Evolutionary conservation across 495 filamentous ascomycete genomes (phyloP), one percentile per base, ranked within the genome.

Genomic region (Umbilicaria muhlenbergii): DNA sequence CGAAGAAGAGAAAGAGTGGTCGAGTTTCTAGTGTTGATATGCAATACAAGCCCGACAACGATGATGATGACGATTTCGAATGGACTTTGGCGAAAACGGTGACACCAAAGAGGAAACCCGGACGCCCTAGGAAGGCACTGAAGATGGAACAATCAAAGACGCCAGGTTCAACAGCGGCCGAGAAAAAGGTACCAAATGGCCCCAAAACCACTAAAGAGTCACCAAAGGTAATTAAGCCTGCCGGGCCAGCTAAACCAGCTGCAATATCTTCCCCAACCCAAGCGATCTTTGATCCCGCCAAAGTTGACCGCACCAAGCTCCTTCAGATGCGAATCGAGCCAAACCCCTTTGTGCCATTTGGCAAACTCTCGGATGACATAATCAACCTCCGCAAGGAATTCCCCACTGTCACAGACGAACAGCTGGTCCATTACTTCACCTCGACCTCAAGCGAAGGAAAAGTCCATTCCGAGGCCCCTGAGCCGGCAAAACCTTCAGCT

Each of bases 381-480:
- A 35, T 42, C 34, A 52, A 49, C 16, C 39, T 52, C n/a, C 46
- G 43, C 18, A 52, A 49, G 18, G 15, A 11, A 21, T 49, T 31
- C 34, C 42, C 47, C 10, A 11, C 14, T n/a, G 18, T 24, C 10
- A 31, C 17, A 2, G 36, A 49, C 14, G 33, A 21, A 15, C 31
- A 46, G 16, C 15, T 49, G 16, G 19, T 35, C 18, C n/a, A 39
- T 15, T 38, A 52, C 16, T 40, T 50, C 14, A 32, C 21, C 19
- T 36, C 33, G 12, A 45, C 40, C 21, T 28, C 24, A 5, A 6
- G 5, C 24, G 24, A 28, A 5, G 24, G 5, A 6, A 10, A 28
- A 5, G 24, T 10, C 24, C 4, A 28, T 28, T 6, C 24, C 24
- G 4, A 5, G 4, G 5, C 6, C 4, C 24, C 24, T 3, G 24